A percentile compares a stretch with the other conserved stretches of the same genome.
phyloP scores from a whole-genome alignment of 495 filamentous ascomycete species.

The Aspergillus kassunensis region DNA sequence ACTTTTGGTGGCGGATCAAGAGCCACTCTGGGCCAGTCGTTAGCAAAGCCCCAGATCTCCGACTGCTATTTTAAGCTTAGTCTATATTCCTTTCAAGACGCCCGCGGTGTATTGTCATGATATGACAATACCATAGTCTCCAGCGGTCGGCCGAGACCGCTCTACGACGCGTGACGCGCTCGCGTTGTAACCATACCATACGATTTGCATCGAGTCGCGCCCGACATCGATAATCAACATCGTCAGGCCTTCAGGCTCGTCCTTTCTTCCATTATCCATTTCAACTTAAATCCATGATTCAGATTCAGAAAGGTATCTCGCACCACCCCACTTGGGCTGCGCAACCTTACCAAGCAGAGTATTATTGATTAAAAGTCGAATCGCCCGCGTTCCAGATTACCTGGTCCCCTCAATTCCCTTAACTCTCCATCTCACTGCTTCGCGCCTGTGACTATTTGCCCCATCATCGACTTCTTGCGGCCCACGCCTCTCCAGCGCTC shows the following conservation, averaged over 20 bases:
- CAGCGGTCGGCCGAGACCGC: background rate
- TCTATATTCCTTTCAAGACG: constrained; percentile 13
- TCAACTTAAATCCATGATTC: constrained; percentile 21
- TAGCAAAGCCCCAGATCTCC: background rate
- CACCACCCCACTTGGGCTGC: constrained; percentile 15
- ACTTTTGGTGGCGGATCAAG: constrained; percentile 14
- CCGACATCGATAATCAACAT: constrained; percentile 5
- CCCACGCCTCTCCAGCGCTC: background rate
- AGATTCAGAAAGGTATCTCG: constrained; percentile 19
- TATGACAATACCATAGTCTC: constrained; percentile 15
- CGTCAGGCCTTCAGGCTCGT: constrained; percentile 7
- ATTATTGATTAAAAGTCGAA: constrained; percentile 20
- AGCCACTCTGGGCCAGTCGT: constrained; percentile 15
- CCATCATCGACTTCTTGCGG: background rate
- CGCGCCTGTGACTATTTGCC: constrained; percentile 1
- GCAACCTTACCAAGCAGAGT: constrained; percentile 17
- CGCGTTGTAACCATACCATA: constrained; percentile 30
- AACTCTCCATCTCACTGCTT: constrained; percentile 15
- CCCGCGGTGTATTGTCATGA: constrained; percentile 19
- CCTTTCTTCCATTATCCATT: constrained; percentile 24
- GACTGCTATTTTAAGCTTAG: background rate
- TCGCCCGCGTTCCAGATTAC: constrained; percentile 18
- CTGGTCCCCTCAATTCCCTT: constrained; percentile 9
- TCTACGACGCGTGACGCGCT: constrained; percentile 29
- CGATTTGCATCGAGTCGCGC: constrained; percentile 12